These are phyloP conservation scores for Wickerhamiella azyma DNA, from an alignment of 805 yeast species.

Conservation along the genomic window DNA sequence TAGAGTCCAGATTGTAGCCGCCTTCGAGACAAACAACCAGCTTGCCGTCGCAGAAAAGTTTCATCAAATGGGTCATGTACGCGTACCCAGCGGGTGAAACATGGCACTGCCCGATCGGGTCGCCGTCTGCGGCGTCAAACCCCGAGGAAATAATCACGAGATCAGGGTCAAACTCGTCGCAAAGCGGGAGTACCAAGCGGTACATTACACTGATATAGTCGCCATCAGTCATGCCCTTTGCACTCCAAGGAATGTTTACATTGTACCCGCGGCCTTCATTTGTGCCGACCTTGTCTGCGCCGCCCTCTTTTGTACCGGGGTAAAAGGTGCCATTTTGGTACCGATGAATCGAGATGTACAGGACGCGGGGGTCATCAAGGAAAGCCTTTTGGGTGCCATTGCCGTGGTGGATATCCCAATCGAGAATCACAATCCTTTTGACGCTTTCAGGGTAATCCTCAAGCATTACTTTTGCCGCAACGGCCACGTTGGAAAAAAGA, in stretches of 20 bases:
- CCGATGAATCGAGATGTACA: constrained; percentile 83
- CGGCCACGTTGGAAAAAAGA: constrained; percentile 89
- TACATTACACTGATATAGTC: constrained; percentile 89
- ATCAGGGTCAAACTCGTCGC: constrained; percentile 84
- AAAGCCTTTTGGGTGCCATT: constrained; percentile 96
- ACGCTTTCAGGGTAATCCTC: constrained; percentile 76
- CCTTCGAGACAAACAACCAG: constrained; percentile 88
- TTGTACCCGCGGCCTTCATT: constrained; percentile 78
- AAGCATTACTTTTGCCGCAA: constrained; percentile 79
- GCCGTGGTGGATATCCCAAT: constrained; percentile 99
- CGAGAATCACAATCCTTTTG: constrained; percentile 66
- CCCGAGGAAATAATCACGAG: constrained; percentile 88
- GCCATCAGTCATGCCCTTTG: constrained; percentile 85
- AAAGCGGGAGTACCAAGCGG: constrained; percentile 74
- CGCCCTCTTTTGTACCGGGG: constrained; percentile 80
- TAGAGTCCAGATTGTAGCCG: constrained; percentile 87
- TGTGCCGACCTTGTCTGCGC: constrained; percentile 67
- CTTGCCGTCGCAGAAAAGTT: constrained; percentile 77
- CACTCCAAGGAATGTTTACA: constrained; percentile 88
- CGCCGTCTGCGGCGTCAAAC: constrained; percentile 98
- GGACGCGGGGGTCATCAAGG: constrained; percentile 73
- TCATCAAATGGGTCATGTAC: constrained; percentile 85
- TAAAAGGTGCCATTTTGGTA: constrained; percentile 85
- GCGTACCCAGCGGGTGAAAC: constrained; percentile 94
- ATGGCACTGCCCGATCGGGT: constrained; percentile 90